These are phyloP conservation scores for Dioscorea cayenensis DNA, from an alignment of 116 monocot genomes.

Conservation along the genomic window DNA sequence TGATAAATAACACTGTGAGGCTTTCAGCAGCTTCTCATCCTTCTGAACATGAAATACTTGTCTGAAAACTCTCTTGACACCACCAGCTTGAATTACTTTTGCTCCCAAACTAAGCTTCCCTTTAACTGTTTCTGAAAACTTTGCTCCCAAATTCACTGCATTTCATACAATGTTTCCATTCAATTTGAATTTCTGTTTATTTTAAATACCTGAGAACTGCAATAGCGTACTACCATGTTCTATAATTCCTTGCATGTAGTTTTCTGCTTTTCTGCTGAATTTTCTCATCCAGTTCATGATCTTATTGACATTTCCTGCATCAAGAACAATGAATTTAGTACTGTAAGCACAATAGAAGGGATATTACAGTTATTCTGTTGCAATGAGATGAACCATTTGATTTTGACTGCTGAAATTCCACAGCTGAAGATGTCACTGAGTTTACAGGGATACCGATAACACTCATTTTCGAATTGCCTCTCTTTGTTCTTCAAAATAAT, in stretches of 20 bases:
- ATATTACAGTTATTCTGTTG: no score
- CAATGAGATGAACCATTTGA: no score
- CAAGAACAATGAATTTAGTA: no score
- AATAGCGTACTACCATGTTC: slow-evolving; percentile 3
- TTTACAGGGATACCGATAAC: no score
- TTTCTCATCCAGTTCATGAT: neutral
- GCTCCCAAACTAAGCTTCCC: slow-evolving; percentile 66
- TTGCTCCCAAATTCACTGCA: slow-evolving; percentile 23
- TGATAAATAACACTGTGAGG: slow-evolving; percentile 40
- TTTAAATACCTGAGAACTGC: neutral
- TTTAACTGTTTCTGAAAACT: slow-evolving; percentile 57
- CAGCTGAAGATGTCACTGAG: no score
- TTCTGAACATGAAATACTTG: slow-evolving; percentile 29
- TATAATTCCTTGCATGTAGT: neutral
- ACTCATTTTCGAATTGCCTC: no score
- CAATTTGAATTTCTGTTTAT: neutral
- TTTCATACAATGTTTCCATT: neutral
- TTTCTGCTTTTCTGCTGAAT: slow-evolving; percentile 8
- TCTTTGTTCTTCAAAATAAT: no score
- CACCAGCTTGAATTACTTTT: slow-evolving; percentile 69
- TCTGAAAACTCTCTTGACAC: slow-evolving; percentile 54
- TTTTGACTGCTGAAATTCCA: no score
- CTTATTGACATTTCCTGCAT: no score
- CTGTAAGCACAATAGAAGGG: no score
- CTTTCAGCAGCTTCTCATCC: slow-evolving; percentile 38